These are phyloP conservation scores for Mucor sp. DNA, from an alignment of 371 early-diverging fungal species.

Conservation along the genomic window DNA sequence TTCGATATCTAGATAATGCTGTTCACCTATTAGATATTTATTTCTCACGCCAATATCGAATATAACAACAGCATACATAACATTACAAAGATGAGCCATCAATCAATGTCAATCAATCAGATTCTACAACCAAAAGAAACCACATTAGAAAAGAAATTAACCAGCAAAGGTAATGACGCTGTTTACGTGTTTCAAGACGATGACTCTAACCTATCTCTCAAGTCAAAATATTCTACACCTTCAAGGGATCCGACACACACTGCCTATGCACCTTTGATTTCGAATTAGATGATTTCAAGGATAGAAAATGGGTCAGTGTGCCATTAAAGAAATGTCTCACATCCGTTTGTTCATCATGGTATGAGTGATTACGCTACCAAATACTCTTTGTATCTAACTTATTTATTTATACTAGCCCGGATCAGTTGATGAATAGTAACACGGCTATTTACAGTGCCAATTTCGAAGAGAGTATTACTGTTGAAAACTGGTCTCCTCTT, in stretches of 20 bases:
- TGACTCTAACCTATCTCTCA: background rate
- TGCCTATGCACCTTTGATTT: constrained; percentile 36
- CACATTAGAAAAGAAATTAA: background rate
- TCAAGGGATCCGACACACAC: constrained; percentile 39
- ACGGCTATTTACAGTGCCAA: constrained; percentile 43
- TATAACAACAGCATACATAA: background rate
- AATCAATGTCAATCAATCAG: constrained; percentile 38
- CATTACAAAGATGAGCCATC: constrained; percentile 20
- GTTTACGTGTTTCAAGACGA: constrained; percentile 10
- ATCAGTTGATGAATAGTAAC: constrained; percentile 36
- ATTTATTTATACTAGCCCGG: constrained; percentile 26
- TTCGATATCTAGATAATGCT: constrained; percentile 13
- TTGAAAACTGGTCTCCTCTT: constrained; percentile 28
- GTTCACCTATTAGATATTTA: background rate
- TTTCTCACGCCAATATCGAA: constrained; percentile 20
- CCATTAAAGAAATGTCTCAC: constrained; percentile 33
- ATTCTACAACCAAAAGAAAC: constrained; percentile 19
- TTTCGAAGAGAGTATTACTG: constrained; percentile 37
- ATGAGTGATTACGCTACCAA: background rate
- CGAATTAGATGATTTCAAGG: constrained; percentile 17
- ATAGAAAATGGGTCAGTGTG: constrained; percentile 30
- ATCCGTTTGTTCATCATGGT: constrained; percentile 42
- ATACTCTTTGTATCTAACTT: background rate
- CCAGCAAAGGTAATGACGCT: constrained; percentile 13
- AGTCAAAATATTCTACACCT: constrained; percentile 44